Conservation (phyloP, 148 eudicot species). For the Amaranthus cruentus region DNA sequence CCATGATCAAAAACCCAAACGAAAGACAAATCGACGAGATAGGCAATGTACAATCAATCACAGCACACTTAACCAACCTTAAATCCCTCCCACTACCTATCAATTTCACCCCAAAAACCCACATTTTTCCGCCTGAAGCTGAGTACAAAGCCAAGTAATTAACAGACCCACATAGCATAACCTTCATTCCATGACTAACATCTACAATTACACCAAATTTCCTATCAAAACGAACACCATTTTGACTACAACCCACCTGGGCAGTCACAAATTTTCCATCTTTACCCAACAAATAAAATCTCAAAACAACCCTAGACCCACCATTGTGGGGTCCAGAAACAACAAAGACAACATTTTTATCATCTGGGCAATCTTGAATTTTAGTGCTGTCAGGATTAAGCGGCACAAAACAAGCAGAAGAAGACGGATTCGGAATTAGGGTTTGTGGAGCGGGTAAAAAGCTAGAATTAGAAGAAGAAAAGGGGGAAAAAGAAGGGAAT, state of each 20-base stretch:
- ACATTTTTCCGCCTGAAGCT: conserved; percentile 43
- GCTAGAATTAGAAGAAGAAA: conserved; percentile 17
- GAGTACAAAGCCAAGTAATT: conserved; percentile 76
- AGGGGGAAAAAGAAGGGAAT: conserved; percentile 52
- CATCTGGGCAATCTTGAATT: conserved; percentile 17
- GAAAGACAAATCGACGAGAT: conserved; percentile 49
- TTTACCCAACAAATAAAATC: conserved; percentile 42
- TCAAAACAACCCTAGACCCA: conserved; percentile 46
- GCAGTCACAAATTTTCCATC: conserved; percentile 31
- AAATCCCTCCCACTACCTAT: conserved; percentile 36
- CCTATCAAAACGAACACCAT: conserved; percentile 41
- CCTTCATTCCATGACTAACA: conserved; percentile 56
- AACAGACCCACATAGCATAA: conserved; percentile 43
- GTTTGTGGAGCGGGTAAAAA: conserved; percentile 36
- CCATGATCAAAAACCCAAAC: conserved; percentile 59
- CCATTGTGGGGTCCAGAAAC: conserved; percentile 44
- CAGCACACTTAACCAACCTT: conserved; percentile 80
- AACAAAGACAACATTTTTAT: conserved; percentile 36
- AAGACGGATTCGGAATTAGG: conserved; percentile 46
- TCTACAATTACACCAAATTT: conserved; percentile 51
- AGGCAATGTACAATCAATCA: conserved; percentile 61
- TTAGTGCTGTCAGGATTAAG: conserved; percentile 35
- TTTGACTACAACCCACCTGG: conserved; percentile 46
- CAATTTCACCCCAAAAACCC: conserved; percentile 60
- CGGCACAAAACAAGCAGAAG: conserved; percentile 64